These are phyloP conservation scores for Ricinus communis DNA, from an alignment of 345 rosid genomes.

Conservation along the genomic window DNA sequence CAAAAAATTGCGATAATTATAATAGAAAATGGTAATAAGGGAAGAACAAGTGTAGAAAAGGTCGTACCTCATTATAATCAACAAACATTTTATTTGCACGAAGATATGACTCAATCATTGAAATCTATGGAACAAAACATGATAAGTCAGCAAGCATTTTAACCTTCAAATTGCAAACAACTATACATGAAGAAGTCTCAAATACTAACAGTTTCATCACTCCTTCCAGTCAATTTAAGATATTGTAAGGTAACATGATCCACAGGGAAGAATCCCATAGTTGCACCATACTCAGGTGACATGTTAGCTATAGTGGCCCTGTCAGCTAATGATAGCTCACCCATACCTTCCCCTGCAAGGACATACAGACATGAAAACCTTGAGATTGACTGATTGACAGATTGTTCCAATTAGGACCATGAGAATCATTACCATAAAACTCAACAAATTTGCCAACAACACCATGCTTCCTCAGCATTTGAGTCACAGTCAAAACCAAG, in stretches of 20 bases:
- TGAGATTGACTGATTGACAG: neutral
- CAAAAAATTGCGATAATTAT: neutral
- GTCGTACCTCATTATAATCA: slow-evolving; percentile 81
- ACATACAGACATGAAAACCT: slow-evolving; percentile 17
- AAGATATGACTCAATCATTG: slow-evolving; percentile 89
- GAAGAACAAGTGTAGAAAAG: neutral
- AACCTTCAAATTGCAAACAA: slow-evolving; percentile 12
- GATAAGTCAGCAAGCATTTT: slow-evolving; percentile 18
- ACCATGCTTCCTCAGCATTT: slow-evolving; percentile 98
- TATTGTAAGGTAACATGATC: slow-evolving; percentile 94
- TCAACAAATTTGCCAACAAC: slow-evolving; percentile 99
- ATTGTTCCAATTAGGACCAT: slow-evolving; percentile 14
- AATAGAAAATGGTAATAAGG: neutral
- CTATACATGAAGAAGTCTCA: neutral
- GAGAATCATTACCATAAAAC: slow-evolving; percentile 68
- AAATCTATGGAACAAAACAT: slow-evolving; percentile 45
- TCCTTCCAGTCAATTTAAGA: slow-evolving; percentile 95
- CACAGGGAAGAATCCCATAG: slow-evolving; percentile 99
- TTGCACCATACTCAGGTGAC: slow-evolving; percentile 99
- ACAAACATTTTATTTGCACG: slow-evolving; percentile 98
- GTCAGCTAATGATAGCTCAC: slow-evolving; percentile 88
- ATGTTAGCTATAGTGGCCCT: slow-evolving; percentile 99
- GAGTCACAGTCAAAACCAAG: slow-evolving; percentile 94
- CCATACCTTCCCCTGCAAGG: slow-evolving; percentile 85
- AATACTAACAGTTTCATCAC: slow-evolving; percentile 84